A percentile compares a stretch with the other conserved stretches of the same genome.
phyloP scores from a whole-genome alignment of 371 early-diverging fungal species.

The Parasitella parasitica region DNA sequence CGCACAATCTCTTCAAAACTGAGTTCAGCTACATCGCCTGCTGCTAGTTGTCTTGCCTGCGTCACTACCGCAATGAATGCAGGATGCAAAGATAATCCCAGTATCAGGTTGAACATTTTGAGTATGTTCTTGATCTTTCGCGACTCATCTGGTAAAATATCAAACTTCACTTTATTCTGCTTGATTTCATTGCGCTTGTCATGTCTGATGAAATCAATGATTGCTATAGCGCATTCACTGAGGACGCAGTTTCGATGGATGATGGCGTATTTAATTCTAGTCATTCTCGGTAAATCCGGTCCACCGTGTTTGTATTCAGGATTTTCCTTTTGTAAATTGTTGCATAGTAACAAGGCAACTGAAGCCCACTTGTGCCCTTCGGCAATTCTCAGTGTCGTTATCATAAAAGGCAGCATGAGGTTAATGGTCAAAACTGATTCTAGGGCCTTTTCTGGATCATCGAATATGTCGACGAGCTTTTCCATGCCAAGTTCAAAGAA shows the following conservation, averaged over 20 bases:
- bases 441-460: conserved; percentile 11
- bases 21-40: conserved; percentile 1
- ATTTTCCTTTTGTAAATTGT: neutral
- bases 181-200: neutral
- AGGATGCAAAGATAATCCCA: neutral
- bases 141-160: conserved; percentile 16
- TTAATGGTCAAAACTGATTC: conserved; percentile 14
- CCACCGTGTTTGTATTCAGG: neutral
- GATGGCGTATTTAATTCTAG: neutral
- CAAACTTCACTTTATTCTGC: neutral
- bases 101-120: neutral
- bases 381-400: neutral
- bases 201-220: neutral
- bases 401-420: conserved; percentile 3
- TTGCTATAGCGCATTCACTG: neutral
- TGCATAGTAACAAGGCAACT: neutral
- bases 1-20: conserved; percentile 14
- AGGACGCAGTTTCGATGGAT: conserved; percentile 7
- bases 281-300: neutral
- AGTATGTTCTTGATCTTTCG: neutral
- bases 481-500: conserved; percentile 10
- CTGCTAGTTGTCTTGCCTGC: neutral
- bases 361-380: conserved; percentile 10
- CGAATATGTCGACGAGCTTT: conserved; percentile 11
- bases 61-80: neutral